A percentile compares a stretch with the other conserved stretches of the same genome.
phyloP scores from a whole-genome alignment of 1,284 basidiomycete species.

The Apiotrichum gracile region DNA sequence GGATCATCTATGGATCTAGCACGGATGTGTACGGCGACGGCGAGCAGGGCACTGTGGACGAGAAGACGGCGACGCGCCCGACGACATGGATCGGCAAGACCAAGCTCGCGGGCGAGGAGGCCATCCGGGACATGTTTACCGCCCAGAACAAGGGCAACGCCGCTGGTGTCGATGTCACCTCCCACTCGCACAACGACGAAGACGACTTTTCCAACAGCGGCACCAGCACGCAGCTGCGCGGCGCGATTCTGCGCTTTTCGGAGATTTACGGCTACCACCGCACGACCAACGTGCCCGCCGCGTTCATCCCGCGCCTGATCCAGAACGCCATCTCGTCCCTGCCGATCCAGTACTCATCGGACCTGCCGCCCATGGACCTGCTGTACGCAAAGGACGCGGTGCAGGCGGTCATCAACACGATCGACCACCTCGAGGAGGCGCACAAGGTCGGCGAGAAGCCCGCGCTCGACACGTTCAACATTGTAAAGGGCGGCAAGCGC shows the following conservation, averaged over 20 bases:
- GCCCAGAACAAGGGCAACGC: background rate
- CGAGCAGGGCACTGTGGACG: conserved; percentile 13
- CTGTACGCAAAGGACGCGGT: conserved; percentile 41
- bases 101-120: conserved; percentile 33
- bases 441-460: background rate
- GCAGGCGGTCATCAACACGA: conserved; percentile 21
- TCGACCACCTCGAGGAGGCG: conserved; percentile 8
- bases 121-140: conserved; percentile 13
- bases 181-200: background rate
- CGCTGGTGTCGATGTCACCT: no score
- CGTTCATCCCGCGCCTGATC: conserved; percentile 37
- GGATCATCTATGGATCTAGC: conserved; percentile 38
- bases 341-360: conserved; percentile 39
- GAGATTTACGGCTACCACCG: conserved; percentile 40
- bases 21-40: conserved; percentile 35
- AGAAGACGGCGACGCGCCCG: conserved; percentile 17
- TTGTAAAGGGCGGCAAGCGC: conserved; percentile 39
- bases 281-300: conserved; percentile 23
- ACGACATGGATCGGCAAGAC: conserved; percentile 32
- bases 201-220: background rate
- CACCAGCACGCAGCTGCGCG: background rate
- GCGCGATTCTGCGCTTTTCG: conserved; percentile 35
- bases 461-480: conserved; percentile 24
- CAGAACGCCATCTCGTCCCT: conserved; percentile 35
- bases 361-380: conserved; percentile 29